Percentiles rank a stretch among this genome's conserved stretches.
phyloP scores from a whole-genome alignment of 2,329 filamentous ascomycete species.

The Capronia coronata region DNA sequence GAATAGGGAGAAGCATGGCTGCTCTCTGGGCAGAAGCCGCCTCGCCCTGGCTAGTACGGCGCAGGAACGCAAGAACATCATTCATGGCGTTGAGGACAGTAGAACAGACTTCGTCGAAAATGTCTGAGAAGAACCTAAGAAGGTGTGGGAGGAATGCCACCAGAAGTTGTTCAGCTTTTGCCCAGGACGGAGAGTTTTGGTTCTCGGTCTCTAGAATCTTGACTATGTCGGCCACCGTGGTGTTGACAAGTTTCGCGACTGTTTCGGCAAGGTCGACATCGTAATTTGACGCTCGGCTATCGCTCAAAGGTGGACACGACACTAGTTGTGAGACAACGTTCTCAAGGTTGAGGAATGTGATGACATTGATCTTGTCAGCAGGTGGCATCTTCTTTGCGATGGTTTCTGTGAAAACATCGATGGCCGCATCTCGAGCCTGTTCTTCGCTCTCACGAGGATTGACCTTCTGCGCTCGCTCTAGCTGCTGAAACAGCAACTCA shows the following conservation, averaged over 20 bases:
- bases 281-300: slow-evolving; percentile 77
- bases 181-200: slow-evolving; percentile 55
- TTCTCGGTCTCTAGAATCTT: slow-evolving; percentile 69
- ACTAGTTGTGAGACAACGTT: slow-evolving; percentile 82
- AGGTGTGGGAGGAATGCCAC: slow-evolving; percentile 79
- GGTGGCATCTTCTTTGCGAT: slow-evolving; percentile 97
- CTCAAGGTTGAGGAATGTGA: slow-evolving; percentile 79
- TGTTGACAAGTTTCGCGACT: slow-evolving; percentile 93
- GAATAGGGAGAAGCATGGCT: slow-evolving; percentile 76
- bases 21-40: slow-evolving; percentile 67
- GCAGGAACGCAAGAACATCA: slow-evolving; percentile 83
- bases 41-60: slow-evolving; percentile 61
- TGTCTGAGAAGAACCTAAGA: slow-evolving; percentile 90
- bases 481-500: slow-evolving; percentile 73
- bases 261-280: slow-evolving; percentile 93
- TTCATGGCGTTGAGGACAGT: slow-evolving; percentile 90
- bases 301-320: slow-evolving; percentile 69
- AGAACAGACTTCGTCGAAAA: slow-evolving; percentile 96
- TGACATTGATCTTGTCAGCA: slow-evolving; percentile 87
- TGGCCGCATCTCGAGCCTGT: slow-evolving; percentile 79
- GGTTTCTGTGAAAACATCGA: slow-evolving; percentile 92
- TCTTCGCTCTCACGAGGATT: slow-evolving; percentile 63
- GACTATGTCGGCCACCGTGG: slow-evolving; percentile 77
- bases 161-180: slow-evolving; percentile 73
- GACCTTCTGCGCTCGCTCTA: slow-evolving; percentile 63